These are phyloP conservation scores for Protoeuglena noctilucae DNA, from an alignment of 139 green algal genomes.

Conservation along the genomic window DNA sequence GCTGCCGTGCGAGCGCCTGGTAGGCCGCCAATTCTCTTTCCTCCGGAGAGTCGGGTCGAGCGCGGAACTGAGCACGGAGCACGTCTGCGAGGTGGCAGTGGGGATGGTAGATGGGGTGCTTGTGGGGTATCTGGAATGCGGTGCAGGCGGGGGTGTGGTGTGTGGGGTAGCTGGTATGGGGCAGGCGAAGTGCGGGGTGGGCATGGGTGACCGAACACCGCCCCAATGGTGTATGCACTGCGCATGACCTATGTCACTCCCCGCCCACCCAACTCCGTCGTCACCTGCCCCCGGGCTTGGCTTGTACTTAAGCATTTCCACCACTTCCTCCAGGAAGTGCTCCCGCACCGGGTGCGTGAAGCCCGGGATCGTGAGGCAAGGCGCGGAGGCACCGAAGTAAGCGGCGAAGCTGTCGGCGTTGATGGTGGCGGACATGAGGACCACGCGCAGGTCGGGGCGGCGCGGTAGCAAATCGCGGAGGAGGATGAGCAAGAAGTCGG, in stretches of 20 bases:
- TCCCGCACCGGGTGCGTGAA: conserved; percentile 21
- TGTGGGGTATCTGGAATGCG: too few species aligned
- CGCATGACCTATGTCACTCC: background rate
- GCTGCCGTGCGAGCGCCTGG: background rate
- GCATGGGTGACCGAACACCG: too few species aligned
- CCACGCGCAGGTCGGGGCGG: background rate
- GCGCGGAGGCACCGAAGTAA: background rate
- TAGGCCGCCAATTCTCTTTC: too few species aligned
- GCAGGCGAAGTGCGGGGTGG: background rate
- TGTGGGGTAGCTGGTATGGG: background rate
- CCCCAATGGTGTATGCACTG: too few species aligned
- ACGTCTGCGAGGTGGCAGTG: too few species aligned
- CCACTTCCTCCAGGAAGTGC: conserved; percentile 22
- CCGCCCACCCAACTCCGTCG: background rate
- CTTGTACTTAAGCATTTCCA: background rate
- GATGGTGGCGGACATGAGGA: background rate
- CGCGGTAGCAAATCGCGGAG: background rate
- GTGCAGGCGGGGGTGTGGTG: too few species aligned
- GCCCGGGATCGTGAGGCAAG: conserved; percentile 14
- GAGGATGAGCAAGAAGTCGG: background rate
- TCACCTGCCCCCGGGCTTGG: background rate
- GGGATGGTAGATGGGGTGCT: too few species aligned
- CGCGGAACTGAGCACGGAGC: too few species aligned
- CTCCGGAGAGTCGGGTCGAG: too few species aligned
- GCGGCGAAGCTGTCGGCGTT: background rate